Evolutionary conservation across 192 early-diverging fungal species (phyloP).

Genomic region (Gonapodya sp.): DNA sequence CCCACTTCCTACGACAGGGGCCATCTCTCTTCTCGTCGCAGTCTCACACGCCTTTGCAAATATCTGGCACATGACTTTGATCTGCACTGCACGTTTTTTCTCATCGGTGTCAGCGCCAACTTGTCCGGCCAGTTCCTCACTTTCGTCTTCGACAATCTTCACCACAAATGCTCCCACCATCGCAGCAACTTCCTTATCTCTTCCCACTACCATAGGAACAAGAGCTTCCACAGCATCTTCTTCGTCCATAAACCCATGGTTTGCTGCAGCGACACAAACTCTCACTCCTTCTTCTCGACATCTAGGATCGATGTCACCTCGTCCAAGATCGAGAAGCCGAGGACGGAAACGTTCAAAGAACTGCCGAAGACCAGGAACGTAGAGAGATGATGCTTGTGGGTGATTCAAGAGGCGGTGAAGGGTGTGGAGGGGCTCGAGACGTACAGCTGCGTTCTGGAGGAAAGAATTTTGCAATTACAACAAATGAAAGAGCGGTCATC

Average conservation of each 20-base stretch:
- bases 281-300: constrained; percentile 29
- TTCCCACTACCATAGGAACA: constrained; percentile 60
- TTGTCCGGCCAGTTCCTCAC: neutral
- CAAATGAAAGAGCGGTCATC: neutral
- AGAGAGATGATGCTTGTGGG: constrained; percentile 30
- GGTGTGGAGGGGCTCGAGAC: constrained; percentile 60
- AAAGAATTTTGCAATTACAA: constrained; percentile 14
- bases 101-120: neutral
- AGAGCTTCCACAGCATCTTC: constrained; percentile 44
- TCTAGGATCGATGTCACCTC: constrained; percentile 47
- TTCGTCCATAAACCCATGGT: constrained; percentile 50
- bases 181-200: constrained; percentile 54
- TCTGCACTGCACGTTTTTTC: neutral
- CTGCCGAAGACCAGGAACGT: constrained; percentile 39
- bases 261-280: constrained; percentile 29
- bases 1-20: neutral
- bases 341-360: constrained; percentile 61
- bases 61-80: neutral
- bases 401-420: constrained; percentile 40
- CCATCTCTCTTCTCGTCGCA: neutral
- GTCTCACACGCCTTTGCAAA: neutral
- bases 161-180: constrained; percentile 51
- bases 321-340: constrained; percentile 67
- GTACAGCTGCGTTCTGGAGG: constrained; percentile 36
- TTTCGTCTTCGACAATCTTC: constrained; percentile 32